A percentile compares a stretch with the other conserved stretches of the same genome.
Conservation (phyloP, 163 green algal genomes). For the Coccomyxa subellipsoidea region DNA sequence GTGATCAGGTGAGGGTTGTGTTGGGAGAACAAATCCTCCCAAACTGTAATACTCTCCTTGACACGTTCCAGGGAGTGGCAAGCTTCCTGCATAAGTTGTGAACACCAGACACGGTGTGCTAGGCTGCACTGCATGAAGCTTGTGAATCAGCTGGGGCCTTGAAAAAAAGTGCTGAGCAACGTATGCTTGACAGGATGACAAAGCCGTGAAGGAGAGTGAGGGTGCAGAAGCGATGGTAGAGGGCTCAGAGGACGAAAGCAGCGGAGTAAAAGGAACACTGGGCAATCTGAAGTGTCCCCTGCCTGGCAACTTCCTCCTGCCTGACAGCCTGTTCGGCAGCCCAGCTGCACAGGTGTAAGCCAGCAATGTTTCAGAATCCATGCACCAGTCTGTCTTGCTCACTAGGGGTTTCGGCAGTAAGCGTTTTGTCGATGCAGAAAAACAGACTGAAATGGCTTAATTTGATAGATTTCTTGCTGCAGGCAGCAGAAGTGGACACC, state of each 20-base stretch:
- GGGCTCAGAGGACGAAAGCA: not conserved
- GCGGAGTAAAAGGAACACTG: not conserved
- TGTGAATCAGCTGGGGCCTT: no score
- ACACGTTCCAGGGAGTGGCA: no score
- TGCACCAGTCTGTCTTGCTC: not conserved
- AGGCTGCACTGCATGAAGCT: no score
- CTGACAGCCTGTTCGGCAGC: constrained; percentile 5
- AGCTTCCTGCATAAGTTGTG: no score
- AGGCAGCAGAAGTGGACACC: not conserved
- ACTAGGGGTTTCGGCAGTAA: no score
- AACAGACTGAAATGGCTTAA: no score
- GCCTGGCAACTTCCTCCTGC: not conserved
- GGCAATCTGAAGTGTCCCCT: not conserved
- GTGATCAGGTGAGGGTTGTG: not conserved
- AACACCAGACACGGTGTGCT: no score
- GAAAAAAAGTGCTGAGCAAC: not conserved
- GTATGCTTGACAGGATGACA: not conserved
- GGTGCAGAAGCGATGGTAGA: no score
- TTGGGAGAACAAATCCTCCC: not conserved
- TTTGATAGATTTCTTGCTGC: no score
- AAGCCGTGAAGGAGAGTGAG: not conserved
- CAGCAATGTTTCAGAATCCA: no score
- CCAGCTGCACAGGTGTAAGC: not conserved
- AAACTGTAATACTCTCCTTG: no score
- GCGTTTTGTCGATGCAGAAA: no score